Conservation (phyloP, 495 filamentous ascomycete genomes). For the Neurospora terricola region DNA sequence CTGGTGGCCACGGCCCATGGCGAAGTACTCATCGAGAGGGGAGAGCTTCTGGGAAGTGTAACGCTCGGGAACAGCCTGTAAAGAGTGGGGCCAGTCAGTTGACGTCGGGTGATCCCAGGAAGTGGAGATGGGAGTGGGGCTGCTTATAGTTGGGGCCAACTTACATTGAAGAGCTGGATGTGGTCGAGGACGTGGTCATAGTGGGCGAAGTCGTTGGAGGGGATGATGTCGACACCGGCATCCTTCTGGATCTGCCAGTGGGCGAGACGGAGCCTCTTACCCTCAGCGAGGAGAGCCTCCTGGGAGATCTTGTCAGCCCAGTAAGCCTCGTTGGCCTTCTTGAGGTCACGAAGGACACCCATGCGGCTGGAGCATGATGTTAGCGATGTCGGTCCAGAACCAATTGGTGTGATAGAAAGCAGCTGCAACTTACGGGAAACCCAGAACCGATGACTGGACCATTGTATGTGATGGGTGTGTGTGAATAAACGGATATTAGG, state of each 20-base stretch:
- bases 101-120: neutral
- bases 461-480: conserved; percentile 39
- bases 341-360: conserved; percentile 95
- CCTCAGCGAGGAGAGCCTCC: conserved; percentile 79
- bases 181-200: conserved; percentile 98
- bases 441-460: conserved; percentile 56
- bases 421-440: conserved; percentile 23
- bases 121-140: neutral
- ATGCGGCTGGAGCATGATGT: conserved; percentile 50
- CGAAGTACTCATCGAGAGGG: conserved; percentile 93
- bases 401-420: neutral
- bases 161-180: conserved; percentile 95
- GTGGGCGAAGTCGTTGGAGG: conserved; percentile 98
- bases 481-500: neutral
- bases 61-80: conserved; percentile 73
- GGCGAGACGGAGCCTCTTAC: conserved; percentile 86
- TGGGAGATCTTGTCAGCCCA: conserved; percentile 91
- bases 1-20: conserved; percentile 97
- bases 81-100: neutral
- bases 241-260: conserved; percentile 99
- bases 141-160: conserved; percentile 17
- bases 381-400: conserved; percentile 50
- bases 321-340: conserved; percentile 98
- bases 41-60: conserved; percentile 80
- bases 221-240: conserved; percentile 92